Conservation (phyloP, 345 rosid genomes). For the Hibiscus tridactylites region DNA sequence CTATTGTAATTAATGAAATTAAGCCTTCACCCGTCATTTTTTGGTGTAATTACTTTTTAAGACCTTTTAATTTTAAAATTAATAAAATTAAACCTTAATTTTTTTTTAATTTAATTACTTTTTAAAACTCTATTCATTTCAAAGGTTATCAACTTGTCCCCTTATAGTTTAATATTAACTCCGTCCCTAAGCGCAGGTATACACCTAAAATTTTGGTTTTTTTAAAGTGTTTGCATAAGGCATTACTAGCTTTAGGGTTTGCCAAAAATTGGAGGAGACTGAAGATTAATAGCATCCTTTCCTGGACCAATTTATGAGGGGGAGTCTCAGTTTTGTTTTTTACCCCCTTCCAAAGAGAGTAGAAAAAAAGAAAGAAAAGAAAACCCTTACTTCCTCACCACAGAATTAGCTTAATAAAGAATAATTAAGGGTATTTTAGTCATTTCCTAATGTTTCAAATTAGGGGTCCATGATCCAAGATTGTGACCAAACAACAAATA, state of each 20-base stretch:
- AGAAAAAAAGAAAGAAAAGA: background rate
- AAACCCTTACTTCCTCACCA: background rate
- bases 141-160: no score
- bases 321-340: background rate
- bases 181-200: no score
- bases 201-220: background rate
- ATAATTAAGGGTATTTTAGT: background rate
- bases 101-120: no score
- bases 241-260: no score
- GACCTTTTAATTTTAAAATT: no score
- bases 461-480: background rate
- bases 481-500: conserved; percentile 12
- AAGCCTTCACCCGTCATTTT: no score
- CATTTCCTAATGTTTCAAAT: background rate
- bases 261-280: conserved; percentile 2
- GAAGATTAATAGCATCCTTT: background rate
- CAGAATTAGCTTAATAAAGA: background rate
- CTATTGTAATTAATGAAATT: no score
- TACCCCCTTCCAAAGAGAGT: background rate
- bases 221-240: background rate
- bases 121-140: no score
- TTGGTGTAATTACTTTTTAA: no score
- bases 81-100: no score
- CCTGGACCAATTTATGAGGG: conserved; percentile 6
- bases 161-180: no score